These are phyloP conservation scores for Drechslerella coelobrocha DNA, from an alignment of 2,329 filamentous ascomycete genomes.

Conservation along the genomic window DNA sequence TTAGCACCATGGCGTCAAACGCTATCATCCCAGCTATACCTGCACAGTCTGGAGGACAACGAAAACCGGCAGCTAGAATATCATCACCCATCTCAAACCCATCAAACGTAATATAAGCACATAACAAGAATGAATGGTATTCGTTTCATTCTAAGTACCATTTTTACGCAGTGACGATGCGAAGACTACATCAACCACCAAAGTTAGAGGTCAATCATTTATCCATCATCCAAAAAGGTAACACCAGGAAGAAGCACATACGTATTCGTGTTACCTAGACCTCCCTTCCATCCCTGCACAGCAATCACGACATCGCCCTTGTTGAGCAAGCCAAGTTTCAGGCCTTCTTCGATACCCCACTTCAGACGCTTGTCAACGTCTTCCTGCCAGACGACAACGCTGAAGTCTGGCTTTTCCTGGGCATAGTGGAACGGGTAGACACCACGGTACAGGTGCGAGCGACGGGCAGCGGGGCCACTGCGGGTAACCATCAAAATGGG, in stretches of 20 bases:
- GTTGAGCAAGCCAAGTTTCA: conserved; percentile 78
- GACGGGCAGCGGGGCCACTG: conserved; percentile 81
- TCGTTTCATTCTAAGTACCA: not conserved
- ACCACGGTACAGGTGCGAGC: conserved; percentile 93
- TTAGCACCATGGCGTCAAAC: no score
- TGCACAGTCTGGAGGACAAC: no score
- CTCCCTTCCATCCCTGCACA: conserved; percentile 89
- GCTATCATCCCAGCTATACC: no score
- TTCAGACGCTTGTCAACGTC: conserved; percentile 97
- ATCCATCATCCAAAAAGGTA: not conserved
- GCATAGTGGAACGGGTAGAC: conserved; percentile 97
- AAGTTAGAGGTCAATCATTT: conserved; percentile 7
- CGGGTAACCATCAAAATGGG: conserved; percentile 99
- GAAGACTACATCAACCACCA: conserved; percentile 30
- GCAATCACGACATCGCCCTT: conserved; percentile 78
- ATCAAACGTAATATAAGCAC: no score
- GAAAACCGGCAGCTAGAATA: no score
- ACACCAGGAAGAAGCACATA: conserved; percentile 40
- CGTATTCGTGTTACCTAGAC: conserved; percentile 91
- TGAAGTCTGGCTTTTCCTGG: conserved; percentile 93
- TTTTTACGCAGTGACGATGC: conserved; percentile 48
- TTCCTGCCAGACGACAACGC: conserved; percentile 93
- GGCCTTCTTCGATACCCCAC: conserved; percentile 89
- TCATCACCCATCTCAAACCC: no score
- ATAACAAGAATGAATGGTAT: no score